Base-by-base conservation (phyloP, 2,329 filamentous ascomycete species). In the Colletotrichum liaoningense region DNA sequence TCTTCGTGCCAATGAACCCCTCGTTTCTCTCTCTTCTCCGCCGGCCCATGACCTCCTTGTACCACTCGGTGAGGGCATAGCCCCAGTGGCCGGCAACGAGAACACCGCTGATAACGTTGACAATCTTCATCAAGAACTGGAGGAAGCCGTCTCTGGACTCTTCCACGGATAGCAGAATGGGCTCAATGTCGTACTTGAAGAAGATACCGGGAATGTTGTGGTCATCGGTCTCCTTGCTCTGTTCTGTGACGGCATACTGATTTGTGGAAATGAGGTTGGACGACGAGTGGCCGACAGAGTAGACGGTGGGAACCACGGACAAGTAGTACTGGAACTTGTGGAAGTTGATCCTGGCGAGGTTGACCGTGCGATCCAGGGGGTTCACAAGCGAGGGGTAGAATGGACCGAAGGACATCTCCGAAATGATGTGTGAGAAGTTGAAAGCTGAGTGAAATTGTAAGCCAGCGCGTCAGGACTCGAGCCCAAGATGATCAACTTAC, bases 171-270 rank as follows among this genome's bases (percentile, higher is more conserved):
- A 99, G 87, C 81, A 97, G 86, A 78, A 99, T 95, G 1, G 97
- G 97, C 87, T 99, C 97, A 78, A 99, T 98, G 81, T 98, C 96
- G 85, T 97, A 99, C 86, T 98, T 99, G 89, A 99, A 94, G 82
- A 98, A 99, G 75, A 99, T 91, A 38, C 97, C 97, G 0, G 97
- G 97, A 1, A 98, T 90, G 72, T 86, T 85, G 77, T 87, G 91
- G 79, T 97, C 93, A 67, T 88, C 86, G 55, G 97, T 89, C 46
- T 87, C 85, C 78, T 92, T 90, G 77, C 90, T 93, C 86, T 98
- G 95, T 80, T 95, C 94, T 0, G 95, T 98, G 0, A 98, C 97
- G 73, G 96, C 97, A 86, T 99, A 99, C 84, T 99, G 97, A 87
- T 99, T 99, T 19, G 97, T 98, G 83, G 93, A 91, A 80, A 99